phyloP scores from a whole-genome alignment of 1,139 yeast genomes.

The Candida glucosophila region DNA sequence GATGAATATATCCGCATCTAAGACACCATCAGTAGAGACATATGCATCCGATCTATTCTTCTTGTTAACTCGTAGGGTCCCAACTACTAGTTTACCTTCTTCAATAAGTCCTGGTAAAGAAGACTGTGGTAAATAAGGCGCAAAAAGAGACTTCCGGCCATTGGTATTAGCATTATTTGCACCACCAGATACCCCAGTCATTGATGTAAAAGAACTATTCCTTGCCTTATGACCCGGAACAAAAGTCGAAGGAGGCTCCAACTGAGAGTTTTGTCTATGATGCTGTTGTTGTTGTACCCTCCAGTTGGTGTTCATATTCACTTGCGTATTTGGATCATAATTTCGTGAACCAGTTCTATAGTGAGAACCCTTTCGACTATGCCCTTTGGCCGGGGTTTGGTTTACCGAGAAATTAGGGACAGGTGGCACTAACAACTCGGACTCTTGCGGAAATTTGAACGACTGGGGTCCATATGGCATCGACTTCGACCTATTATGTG shows the following conservation, averaged over 20 bases:
- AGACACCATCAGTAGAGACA: slow-evolving; percentile 88
- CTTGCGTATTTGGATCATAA: slow-evolving; percentile 35
- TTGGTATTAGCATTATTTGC: slow-evolving; percentile 14
- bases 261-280: slow-evolving; percentile 18
- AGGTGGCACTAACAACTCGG: slow-evolving; percentile 30
- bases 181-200: slow-evolving; percentile 53
- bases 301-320: slow-evolving; percentile 56
- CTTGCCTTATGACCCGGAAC: slow-evolving; percentile 77
- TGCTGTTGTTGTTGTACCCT: slow-evolving; percentile 37
- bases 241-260: slow-evolving; percentile 49
- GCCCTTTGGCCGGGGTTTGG: slow-evolving; percentile 35
- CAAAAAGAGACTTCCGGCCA: slow-evolving; percentile 78
- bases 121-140: slow-evolving; percentile 92
- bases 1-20: slow-evolving; percentile 93
- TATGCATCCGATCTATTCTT: slow-evolving; percentile 96
- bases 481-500: slow-evolving; percentile 26
- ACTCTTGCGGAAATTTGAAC: slow-evolving; percentile 36
- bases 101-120: slow-evolving; percentile 81
- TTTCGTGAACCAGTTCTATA: slow-evolving; percentile 51
- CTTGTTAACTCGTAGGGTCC: slow-evolving; percentile 86
- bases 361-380: slow-evolving; percentile 41
- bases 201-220: slow-evolving; percentile 56
- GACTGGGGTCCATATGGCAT: slow-evolving; percentile 39
- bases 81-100: slow-evolving; percentile 89
- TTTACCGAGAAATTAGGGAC: slow-evolving; percentile 34